Evolutionary conservation across 1,284 basidiomycete genomes (phyloP), one percentile per base, ranked within the genome.

Genomic region (Papiliotrema flavescens): DNA sequence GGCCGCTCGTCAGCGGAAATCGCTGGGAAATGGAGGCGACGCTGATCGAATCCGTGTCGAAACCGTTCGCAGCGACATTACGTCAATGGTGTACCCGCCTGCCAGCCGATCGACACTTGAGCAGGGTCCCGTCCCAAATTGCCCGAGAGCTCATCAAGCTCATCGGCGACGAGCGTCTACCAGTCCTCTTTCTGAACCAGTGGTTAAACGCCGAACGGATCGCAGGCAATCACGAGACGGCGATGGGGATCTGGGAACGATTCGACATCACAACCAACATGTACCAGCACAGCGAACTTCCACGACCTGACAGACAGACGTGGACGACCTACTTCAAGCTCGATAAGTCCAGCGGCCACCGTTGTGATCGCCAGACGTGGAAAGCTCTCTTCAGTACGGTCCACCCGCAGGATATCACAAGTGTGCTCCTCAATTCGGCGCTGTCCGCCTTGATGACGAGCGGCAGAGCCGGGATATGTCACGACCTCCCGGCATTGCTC

Each of bases 161-260:
- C 2, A 20, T 66, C 8, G 56, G 54, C 4, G 55, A 50, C 19
- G 17, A 22, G 28, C 5, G 28, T 34, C 51, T 62, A 0, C 49
- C 52, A 6, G 22, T 51, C 8, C 37, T 34, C 13, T 69, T 69
- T 44, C 22, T 64, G 22, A 64, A 54, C 23, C 49, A 50, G 3
- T 69, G 67, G 67, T 51, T 66, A 49, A 60, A 54, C 20, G 63
- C 65, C 17, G 67, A 69, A 44, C 40, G 51, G 35, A 19, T 52
- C 9, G 51, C 56, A 7, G 48, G 47, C 13, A 58, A 65, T 47
- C 45, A 52, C 17, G 49, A 52, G 7, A 26, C 20, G n/a, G 53
- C 57, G 2, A 26, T 48, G 14, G 37, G 15, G 5, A 47, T 66
- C 2, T 62, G 59, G 57, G 35, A 55, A 22, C 17, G 57, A n/a